Conservation (phyloP, 148 eudicot species). For the Camellia japonica region DNA sequence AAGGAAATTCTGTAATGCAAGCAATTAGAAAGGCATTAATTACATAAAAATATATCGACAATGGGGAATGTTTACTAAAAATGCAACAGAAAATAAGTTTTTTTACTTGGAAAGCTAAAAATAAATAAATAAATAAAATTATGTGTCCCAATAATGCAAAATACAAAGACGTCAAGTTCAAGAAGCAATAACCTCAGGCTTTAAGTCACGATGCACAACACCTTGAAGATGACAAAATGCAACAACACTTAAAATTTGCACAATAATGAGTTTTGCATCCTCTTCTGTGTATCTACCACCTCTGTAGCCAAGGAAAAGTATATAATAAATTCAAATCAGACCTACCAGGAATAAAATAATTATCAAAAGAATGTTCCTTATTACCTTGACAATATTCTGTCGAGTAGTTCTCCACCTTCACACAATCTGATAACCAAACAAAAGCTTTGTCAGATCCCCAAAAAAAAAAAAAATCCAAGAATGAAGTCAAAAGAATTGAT, state of each 20-base stretch:
- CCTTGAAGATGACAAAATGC: slow-evolving; percentile 73
- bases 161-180: slow-evolving; percentile 5
- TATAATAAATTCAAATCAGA: slow-evolving; percentile 7
- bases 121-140: too few relatives aligned
- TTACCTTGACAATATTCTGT: slow-evolving; percentile 61
- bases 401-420: slow-evolving; percentile 68
- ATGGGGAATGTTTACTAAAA: neutral
- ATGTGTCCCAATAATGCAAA: too few relatives aligned
- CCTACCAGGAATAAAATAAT: neutral
- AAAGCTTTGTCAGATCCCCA: neutral
- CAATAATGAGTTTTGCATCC: slow-evolving; percentile 51
- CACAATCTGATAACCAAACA: slow-evolving; percentile 45
- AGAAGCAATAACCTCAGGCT: slow-evolving; percentile 55
- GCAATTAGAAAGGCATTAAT: neutral
- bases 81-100: slow-evolving; percentile 1
- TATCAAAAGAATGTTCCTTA: neutral
- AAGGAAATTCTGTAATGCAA: slow-evolving; percentile 54
- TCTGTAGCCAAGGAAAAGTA: slow-evolving; percentile 27
- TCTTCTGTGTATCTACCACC: slow-evolving; percentile 64
- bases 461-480: neutral
- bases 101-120: too few relatives aligned
- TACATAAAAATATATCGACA: neutral
- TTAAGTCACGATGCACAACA: slow-evolving; percentile 69
- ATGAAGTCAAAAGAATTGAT: neutral
- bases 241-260: slow-evolving; percentile 58